phyloP scores from a whole-genome alignment of 208 protist species.

The Acanthamoeba culbertsoni region DNA sequence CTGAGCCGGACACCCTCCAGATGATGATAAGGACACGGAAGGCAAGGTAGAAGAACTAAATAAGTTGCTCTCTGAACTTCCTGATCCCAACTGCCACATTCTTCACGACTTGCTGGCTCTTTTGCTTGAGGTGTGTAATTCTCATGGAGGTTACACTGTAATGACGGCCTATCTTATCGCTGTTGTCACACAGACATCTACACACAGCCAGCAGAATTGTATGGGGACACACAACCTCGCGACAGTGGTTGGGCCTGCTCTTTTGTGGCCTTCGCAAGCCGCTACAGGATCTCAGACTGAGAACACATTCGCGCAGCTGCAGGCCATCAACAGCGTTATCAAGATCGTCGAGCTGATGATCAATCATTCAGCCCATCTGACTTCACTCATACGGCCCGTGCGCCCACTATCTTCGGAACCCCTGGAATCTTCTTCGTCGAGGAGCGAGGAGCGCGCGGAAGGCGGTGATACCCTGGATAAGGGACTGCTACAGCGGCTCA shows the following conservation, averaged over 20 bases:
- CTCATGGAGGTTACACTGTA: too few species aligned
- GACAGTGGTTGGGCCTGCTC: constrained; percentile 18
- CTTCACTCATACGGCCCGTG: neutral
- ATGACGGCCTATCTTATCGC: too few species aligned
- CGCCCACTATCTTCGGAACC: neutral
- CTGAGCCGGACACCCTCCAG: neutral
- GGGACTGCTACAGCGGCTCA: constrained; percentile 7
- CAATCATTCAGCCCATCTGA: neutral
- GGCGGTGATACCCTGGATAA: neutral
- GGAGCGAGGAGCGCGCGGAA: neutral
- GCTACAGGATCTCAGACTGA: neutral
- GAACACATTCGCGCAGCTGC: neutral
- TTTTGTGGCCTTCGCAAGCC: neutral
- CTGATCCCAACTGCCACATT: neutral
- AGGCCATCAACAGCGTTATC: constrained; percentile 34
- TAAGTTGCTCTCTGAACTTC: neutral
- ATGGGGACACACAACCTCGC: constrained; percentile 29
- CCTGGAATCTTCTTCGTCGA: neutral
- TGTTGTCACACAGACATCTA: neutral
- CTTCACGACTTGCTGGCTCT: neutral
- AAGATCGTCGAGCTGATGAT: constrained; percentile 11
- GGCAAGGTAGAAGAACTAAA: neutral
- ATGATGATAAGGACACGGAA: neutral
- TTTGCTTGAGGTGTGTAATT: neutral
- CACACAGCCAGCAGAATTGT: neutral